Base-by-base conservation (phyloP, 176 grass and related monocot species). In the Dendrocalamus sinicus region DNA sequence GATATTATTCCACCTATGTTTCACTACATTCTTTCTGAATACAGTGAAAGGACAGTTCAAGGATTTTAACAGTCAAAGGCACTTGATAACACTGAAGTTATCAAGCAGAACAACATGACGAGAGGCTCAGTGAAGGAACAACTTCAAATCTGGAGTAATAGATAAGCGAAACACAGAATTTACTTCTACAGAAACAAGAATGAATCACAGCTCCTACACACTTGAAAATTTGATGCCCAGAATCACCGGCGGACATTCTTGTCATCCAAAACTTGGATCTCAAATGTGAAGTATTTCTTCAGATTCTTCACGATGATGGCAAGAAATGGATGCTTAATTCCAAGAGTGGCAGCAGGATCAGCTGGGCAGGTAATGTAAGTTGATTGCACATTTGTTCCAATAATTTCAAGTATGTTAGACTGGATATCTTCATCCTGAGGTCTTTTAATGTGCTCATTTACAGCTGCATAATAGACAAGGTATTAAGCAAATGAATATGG, bases 261-360 rank as follows among this genome's bases (percentile, higher is more conserved):
- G 72, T 96, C 96, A 82, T 99, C 96, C 86, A 99, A 83, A 47
- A 99, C 57, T 66, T 99, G 93, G 45, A 99, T 92, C 84, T 99
- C 96, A 90, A 99, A 99, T 10, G 93, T 89, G 88, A 99, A 99
- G 80, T 99, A 96, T 53, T 94, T 95, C 83, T 94, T 99, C 28
- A 99, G 86, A 85, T 96, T 99, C 89, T 99, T 96, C 70, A 99
- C 84, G 19, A 99, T 84, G 13, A 99, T 80, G 32, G 91, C 88
- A 73, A 99, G 39, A 91, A 98, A 94, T 13, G 89, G 82, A 76
- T 94, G 93, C 79, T 99, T 99, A 84, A 99, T 96, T 70, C 96
- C 92, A 69, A 99, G 90, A 73, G 96, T 99, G 58, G 96, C 88
- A 81, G 73, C 66, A 72, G 93, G 88, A 77, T 98, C 93, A 74